Evolutionary conservation across 345 rosid species (phyloP).

Genomic region (Rhodomyrtus tomentosa): DNA sequence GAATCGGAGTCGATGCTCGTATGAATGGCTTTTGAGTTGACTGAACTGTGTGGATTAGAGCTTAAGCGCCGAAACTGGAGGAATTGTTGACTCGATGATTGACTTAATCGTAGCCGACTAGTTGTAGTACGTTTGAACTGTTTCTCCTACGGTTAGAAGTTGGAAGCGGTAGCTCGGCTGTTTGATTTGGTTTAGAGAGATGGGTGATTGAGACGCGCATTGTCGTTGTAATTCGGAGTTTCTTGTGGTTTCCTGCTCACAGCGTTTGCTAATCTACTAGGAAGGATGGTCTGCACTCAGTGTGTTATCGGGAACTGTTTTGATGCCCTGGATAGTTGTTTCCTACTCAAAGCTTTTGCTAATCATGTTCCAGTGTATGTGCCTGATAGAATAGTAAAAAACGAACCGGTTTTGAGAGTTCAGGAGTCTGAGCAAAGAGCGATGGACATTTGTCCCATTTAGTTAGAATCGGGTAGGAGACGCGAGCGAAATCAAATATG

Average conservation of each 20-base stretch:
- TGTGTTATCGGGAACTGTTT: neutral
- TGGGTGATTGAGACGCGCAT: neutral
- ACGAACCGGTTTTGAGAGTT: neutral
- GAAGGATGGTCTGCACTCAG: neutral
- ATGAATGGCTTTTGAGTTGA: neutral
- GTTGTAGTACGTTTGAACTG: neutral
- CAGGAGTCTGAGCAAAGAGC: neutral
- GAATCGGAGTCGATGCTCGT: neutral
- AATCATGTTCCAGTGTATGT: neutral
- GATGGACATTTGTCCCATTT: neutral
- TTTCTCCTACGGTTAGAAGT: neutral
- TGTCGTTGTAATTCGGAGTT: neutral
- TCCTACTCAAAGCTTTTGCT: neutral
- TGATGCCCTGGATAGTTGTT: neutral
- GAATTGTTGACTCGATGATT: neutral
- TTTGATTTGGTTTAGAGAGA: neutral
- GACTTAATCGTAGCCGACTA: neutral
- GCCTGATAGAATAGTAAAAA: neutral
- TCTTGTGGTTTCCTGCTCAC: neutral
- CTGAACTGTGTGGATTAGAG: neutral
- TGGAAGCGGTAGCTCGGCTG: neutral
- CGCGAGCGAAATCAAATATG: neutral
- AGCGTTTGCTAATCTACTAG: neutral
- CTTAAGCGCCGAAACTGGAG: neutral
- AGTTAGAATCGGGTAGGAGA: neutral